Evolutionary conservation across 2,329 filamentous ascomycete species (phyloP), one percentile per base, ranked within the genome.

Genomic region (Penicillium sclerotiorum): DNA sequence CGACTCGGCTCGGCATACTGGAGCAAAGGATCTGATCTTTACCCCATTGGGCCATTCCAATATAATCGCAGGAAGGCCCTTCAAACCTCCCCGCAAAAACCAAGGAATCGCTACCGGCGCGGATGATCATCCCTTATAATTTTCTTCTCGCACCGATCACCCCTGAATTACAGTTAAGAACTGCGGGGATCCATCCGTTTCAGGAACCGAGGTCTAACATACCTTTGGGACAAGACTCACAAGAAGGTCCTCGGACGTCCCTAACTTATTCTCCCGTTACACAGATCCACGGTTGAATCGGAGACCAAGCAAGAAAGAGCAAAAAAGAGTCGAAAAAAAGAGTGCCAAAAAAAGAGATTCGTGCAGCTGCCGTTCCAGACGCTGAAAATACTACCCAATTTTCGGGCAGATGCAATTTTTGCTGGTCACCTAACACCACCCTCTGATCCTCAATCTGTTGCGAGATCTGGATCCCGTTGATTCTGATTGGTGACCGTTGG

Each of bases 241-340:
- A 33, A 38, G n/a, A n/a, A n/a, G n/a, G 33, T 27, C 40, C 35
- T 41, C 25, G 18, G 36, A 38, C 43, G 43, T 30, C 43, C 39
- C 21, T 37, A 56, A 44, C 33, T 49, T 50, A 49, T 20, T 15
- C 42, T 27, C 35, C 20, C 44, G 57, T 63, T 49, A 57, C 62
- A 65, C 60, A 53, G 53, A 59, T 62, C 58, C 56, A 59, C 61
- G 46, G 55, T 54, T 50, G 55, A n/a, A 65, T 64, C 59, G 54
- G 55, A 59, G 53, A 38, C 52, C 50, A 50, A 35, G 15, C 32
- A 20, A 45, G 28, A 36, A 32, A 44, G 25, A 38, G 52, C 50
- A 50, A 35, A 6, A 15, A 36, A 36, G 20, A 18, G n/a, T 12
- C 5, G 3, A 36, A 36, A 36, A 18, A 18, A 17, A 36, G 15